phyloP scores from a whole-genome alignment of 176 grass and related monocot species.

The Saccharum spontaneum region DNA sequence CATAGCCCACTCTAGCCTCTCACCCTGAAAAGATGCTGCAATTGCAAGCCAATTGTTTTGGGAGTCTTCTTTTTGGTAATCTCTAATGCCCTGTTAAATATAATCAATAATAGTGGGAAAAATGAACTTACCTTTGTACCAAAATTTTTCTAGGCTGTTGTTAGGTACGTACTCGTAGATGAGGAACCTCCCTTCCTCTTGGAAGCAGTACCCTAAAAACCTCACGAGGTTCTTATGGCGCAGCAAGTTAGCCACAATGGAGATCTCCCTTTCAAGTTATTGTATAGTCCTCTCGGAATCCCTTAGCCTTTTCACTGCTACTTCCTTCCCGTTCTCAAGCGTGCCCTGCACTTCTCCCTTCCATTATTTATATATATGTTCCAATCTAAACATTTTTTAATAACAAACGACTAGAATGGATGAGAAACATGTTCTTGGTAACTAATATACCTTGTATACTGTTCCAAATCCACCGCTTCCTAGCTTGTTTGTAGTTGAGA shows the following conservation, averaged over 20 bases:
- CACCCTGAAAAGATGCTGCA: background rate
- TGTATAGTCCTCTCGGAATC: background rate
- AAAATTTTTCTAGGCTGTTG: slow-evolving; percentile 14
- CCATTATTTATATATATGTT: background rate
- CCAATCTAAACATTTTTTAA: background rate
- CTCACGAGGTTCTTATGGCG: background rate
- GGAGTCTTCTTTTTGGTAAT: background rate
- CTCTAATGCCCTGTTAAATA: background rate
- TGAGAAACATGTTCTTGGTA: background rate
- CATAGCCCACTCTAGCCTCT: background rate
- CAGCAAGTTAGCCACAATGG: background rate
- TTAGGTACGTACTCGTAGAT: background rate
- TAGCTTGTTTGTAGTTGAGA: slow-evolving; percentile 4
- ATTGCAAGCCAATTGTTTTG: background rate
- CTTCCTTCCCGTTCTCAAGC: background rate
- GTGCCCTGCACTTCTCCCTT: background rate
- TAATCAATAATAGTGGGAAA: background rate
- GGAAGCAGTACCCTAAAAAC: background rate
- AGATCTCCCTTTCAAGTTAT: slow-evolving; percentile 20
- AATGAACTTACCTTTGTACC: background rate
- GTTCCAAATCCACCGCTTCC: slow-evolving; percentile 27
- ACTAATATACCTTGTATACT: background rate
- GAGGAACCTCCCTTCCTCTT: background rate
- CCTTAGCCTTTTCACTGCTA: slow-evolving; percentile 19
- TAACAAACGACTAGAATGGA: background rate